phyloP scores from a whole-genome alignment of 805 yeast species.

The Candida schatavii region DNA sequence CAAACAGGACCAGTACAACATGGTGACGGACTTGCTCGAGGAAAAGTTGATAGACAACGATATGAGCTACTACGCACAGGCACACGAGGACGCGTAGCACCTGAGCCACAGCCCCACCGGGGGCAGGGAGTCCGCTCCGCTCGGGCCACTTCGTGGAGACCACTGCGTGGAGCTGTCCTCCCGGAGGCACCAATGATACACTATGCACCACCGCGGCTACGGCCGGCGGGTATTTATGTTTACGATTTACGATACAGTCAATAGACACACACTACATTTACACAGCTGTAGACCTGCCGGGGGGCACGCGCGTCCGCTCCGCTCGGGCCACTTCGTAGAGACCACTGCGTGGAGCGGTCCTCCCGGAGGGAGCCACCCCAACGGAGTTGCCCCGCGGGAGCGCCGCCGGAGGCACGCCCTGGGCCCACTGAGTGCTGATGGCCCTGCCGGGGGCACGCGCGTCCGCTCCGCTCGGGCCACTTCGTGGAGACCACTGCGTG shows the following conservation, averaged over 20 bases:
- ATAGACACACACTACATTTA: no score
- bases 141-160: no score
- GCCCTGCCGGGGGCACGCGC: neutral
- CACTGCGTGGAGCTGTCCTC: no score
- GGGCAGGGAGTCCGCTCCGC: no score
- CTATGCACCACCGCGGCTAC: no score
- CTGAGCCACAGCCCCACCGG: no score
- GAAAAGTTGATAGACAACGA: slow-evolving; percentile 39
- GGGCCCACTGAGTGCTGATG: neutral
- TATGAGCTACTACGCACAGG: slow-evolving; percentile 28
- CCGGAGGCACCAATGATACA: no score
- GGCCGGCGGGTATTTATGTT: neutral
- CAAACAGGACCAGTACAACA: slow-evolving; percentile 38
- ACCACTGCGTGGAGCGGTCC: neutral
- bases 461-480: neutral
- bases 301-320: neutral
- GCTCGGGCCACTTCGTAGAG: neutral
- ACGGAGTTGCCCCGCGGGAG: neutral
- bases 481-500: no score
- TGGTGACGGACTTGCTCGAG: slow-evolving; percentile 39
- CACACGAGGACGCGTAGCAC: slow-evolving; percentile 1
- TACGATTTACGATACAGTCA: neutral
- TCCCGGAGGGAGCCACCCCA: neutral
- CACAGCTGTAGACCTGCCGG: neutral
- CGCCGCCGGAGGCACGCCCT: no score